Conservation (phyloP, 306 rosid genomes). For the Medicago truncatula region MtrunA17r5.0-ANR NC_053042.1:7922501-7923000, state of each 20-base stretch:
- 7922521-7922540: slow-evolving; percentile 1
- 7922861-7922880: slow-evolving; percentile 52
- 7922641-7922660: slow-evolving; percentile 61
- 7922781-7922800: not conserved
- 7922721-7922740: slow-evolving; percentile 76
- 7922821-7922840: not conserved
- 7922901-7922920: slow-evolving; percentile 44
- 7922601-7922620: slow-evolving; percentile 33
- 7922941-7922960: not conserved
- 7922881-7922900: slow-evolving; percentile 63
- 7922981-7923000: no score
- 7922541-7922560: slow-evolving; percentile 38
- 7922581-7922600: slow-evolving; percentile 48
- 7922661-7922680: slow-evolving; percentile 6
- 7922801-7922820: not conserved
- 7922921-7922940: not conserved
- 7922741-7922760: slow-evolving; percentile 27
- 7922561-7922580: slow-evolving; percentile 32
- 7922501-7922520: slow-evolving; percentile 5
- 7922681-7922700: not conserved
- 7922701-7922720: not conserved
- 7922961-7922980: no score
- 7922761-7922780: slow-evolving; percentile 19
- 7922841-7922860: slow-evolving; percentile 38
- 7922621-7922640: slow-evolving; percentile 40